Conservation (phyloP, 164 flowering plant species). For the Umbellularia californica region DNA sequence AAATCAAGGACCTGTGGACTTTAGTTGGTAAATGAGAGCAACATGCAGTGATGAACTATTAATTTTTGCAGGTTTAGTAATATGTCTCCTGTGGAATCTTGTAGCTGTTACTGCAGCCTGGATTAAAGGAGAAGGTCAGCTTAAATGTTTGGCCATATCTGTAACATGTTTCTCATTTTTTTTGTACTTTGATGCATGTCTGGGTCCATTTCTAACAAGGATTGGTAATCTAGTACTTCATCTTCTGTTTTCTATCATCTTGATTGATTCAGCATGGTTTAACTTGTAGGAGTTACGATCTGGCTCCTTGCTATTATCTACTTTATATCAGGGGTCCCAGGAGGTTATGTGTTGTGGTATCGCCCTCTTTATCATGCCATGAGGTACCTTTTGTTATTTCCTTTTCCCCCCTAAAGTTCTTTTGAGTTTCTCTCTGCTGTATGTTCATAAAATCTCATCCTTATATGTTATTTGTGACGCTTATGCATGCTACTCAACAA, state of each 20-base stretch:
- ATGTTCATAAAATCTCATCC: neutral
- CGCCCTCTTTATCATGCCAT: constrained; percentile 96
- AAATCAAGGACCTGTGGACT: neutral
- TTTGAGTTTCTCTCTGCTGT: neutral
- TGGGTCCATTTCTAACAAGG: neutral
- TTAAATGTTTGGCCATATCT: neutral
- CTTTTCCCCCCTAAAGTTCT: neutral
- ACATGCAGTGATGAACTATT: neutral
- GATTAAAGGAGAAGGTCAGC: constrained; percentile 83
- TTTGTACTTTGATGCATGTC: neutral
- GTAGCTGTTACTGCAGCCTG: constrained; percentile 85
- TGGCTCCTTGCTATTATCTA: constrained; percentile 95
- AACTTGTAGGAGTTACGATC: constrained; percentile 59
- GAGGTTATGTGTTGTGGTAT: constrained; percentile 91
- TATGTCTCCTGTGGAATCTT: constrained; percentile 82
- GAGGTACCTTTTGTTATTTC: constrained; percentile 45
- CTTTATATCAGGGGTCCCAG: constrained; percentile 93
- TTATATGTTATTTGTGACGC: neutral
- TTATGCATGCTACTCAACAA: neutral
- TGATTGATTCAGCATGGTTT: constrained; percentile 2
- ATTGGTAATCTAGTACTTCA: neutral
- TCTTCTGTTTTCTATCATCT: neutral
- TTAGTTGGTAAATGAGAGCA: neutral
- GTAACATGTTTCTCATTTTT: neutral
- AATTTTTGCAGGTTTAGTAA: constrained; percentile 22